Percentiles rank a stretch among this genome's conserved stretches.
Evolutionary conservation across 139 green algal genomes (phyloP).

Genomic region (Desmodesmus armatus): DNA sequence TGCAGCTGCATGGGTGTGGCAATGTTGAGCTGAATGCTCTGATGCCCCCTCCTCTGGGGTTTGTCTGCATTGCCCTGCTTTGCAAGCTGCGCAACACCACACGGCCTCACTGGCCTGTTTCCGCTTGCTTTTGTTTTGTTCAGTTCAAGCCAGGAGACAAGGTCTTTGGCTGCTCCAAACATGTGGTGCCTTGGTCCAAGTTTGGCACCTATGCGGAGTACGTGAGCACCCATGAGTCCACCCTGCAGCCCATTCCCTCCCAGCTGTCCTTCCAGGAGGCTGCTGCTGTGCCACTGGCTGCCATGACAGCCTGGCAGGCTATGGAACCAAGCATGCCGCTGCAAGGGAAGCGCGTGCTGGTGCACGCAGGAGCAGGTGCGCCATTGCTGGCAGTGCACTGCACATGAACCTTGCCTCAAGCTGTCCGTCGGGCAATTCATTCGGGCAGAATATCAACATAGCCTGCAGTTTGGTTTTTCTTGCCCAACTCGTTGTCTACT

Average conservation of each 20-base stretch:
- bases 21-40: too few relatives aligned
- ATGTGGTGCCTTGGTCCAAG: neutral
- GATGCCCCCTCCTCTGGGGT: too few relatives aligned
- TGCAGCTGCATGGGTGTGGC: neutral
- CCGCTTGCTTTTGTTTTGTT: too few relatives aligned
- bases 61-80: too few relatives aligned
- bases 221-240: neutral
- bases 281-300: slow-evolving; percentile 49
- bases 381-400: neutral
- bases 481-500: too few relatives aligned
- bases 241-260: slow-evolving; percentile 31
- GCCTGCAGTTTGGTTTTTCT: too few relatives aligned
- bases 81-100: too few relatives aligned
- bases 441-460: too few relatives aligned
- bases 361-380: slow-evolving; percentile 47
- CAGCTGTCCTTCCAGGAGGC: slow-evolving; percentile 38
- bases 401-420: too few relatives aligned
- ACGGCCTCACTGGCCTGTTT: too few relatives aligned
- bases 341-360: slow-evolving; percentile 55
- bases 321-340: slow-evolving; percentile 49
- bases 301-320: slow-evolving; percentile 53
- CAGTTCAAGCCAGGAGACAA: slow-evolving; percentile 62
- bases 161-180: slow-evolving; percentile 43
- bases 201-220: slow-evolving; percentile 53
- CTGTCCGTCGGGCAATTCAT: too few relatives aligned